A percentile compares a stretch with the other conserved stretches of the same genome.
Evolutionary conservation across 352 stramenopile genomes (phyloP).

Genomic region (Globisporangium ultimum): DNA sequence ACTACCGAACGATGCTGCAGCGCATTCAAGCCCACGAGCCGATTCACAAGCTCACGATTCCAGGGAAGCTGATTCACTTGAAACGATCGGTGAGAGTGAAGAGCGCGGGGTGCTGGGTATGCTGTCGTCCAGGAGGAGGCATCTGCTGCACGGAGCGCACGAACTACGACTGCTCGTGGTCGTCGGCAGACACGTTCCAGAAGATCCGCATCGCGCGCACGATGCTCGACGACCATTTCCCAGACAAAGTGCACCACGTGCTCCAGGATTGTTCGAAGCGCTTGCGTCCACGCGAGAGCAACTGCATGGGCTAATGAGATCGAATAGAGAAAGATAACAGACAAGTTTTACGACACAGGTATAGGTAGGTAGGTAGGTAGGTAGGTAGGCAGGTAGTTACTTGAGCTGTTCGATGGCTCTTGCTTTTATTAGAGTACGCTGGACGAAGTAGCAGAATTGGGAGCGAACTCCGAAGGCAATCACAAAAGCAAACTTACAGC

Average conservation of each 20-base stretch:
- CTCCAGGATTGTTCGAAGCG: constrained; percentile 74
- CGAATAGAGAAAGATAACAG: constrained; percentile 10
- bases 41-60: constrained; percentile 78
- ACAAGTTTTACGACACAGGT: constrained; percentile 5
- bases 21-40: constrained; percentile 79
- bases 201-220: constrained; percentile 77
- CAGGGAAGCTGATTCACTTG: constrained; percentile 72
- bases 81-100: constrained; percentile 41
- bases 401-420: not conserved
- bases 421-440: too few species aligned
- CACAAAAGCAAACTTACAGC: too few species aligned
- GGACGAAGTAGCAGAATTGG: too few species aligned
- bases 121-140: constrained; percentile 69
- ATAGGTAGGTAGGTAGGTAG: not conserved
- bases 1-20: constrained; percentile 84
- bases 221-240: constrained; percentile 88
- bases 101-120: constrained; percentile 70
- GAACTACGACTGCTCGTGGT: constrained; percentile 79
- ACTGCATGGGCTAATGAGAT: constrained; percentile 14
- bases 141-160: constrained; percentile 83
- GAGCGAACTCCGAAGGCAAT: too few species aligned
- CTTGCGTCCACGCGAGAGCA: constrained; percentile 31
- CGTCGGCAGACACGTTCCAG: constrained; percentile 52
- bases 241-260: constrained; percentile 86
- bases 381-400: not conserved